Conservation (phyloP, 192 early-diverging fungal genomes). For the Coemansia sp. region DNA sequence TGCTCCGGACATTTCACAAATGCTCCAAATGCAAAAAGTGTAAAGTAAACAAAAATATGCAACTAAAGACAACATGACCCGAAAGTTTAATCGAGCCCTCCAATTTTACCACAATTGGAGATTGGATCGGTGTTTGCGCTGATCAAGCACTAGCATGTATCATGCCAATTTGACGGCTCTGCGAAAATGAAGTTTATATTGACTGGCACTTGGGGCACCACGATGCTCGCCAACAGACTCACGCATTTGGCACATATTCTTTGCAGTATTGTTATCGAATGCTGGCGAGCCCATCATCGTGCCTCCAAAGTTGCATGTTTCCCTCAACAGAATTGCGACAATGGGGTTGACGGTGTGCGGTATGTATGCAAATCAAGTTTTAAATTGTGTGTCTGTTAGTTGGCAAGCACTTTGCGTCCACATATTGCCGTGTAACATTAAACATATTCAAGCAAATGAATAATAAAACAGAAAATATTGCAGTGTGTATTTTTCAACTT, state of each 20-base stretch:
- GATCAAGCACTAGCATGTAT: background rate
- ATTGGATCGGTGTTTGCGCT: background rate
- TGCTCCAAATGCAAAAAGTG: background rate
- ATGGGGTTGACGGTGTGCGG: background rate
- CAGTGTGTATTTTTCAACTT: too few relatives aligned
- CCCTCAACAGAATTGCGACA: background rate
- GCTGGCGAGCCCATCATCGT: too few relatives aligned
- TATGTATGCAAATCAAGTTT: too few relatives aligned
- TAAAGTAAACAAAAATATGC: background rate
- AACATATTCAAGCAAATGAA: too few relatives aligned
- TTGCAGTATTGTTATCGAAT: background rate
- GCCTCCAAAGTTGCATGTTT: background rate
- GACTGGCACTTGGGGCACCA: too few relatives aligned
- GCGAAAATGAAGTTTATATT: too few relatives aligned
- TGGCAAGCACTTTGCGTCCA: too few relatives aligned
- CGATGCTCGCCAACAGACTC: background rate
- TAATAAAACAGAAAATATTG: too few relatives aligned
- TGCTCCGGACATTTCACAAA: constrained; percentile 27
- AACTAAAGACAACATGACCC: background rate
- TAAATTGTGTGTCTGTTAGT: too few relatives aligned
- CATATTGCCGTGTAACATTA: too few relatives aligned
- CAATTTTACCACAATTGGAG: background rate
- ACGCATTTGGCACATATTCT: background rate
- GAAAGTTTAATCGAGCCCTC: too few relatives aligned
- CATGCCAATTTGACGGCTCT: too few relatives aligned